Evolutionary conservation across 1,139 yeast genomes (phyloP).

Genomic region (Debaryomyces psychrophilus): DNA sequence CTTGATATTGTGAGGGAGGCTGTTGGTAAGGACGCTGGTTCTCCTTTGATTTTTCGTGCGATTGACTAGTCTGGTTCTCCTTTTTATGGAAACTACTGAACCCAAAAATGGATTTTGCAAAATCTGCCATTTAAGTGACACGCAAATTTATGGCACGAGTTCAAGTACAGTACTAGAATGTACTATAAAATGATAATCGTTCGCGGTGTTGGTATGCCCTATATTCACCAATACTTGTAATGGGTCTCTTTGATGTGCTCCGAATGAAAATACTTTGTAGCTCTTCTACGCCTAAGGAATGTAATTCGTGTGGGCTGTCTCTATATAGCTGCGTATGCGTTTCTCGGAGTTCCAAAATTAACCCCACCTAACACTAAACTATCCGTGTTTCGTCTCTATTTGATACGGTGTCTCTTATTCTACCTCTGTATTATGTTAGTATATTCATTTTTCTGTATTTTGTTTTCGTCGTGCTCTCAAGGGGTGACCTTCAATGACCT

Average conservation of each 20-base stretch:
- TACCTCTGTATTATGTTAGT: background rate
- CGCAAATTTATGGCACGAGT: background rate
- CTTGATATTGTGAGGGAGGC: constrained; percentile 6
- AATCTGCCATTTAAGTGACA: constrained; percentile 54
- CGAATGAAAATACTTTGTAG: background rate
- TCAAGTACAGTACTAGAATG: background rate
- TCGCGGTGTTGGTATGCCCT: background rate
- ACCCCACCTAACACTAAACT: background rate
- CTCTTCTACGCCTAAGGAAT: background rate
- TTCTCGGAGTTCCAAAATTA: background rate
- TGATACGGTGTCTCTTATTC: constrained; percentile 1
- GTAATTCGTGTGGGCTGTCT: background rate
- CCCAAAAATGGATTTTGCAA: constrained; percentile 63
- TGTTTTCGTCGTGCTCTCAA: background rate
- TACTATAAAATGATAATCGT: background rate
- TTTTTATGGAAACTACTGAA: constrained; percentile 52
- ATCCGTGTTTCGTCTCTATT: background rate
- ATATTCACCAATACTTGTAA: background rate
- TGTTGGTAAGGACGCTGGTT: constrained; percentile 11
- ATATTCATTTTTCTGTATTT: background rate
- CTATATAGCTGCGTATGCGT: background rate
- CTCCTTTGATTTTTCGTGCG: constrained; percentile 14
- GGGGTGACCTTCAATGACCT: background rate
- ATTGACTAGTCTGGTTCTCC: constrained; percentile 20
- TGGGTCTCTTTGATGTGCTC: background rate